A percentile compares a stretch with the other conserved stretches of the same genome.
phyloP scores from a whole-genome alignment of 1,139 yeast genomes.

The Saccharomyces hybrid region DNA sequence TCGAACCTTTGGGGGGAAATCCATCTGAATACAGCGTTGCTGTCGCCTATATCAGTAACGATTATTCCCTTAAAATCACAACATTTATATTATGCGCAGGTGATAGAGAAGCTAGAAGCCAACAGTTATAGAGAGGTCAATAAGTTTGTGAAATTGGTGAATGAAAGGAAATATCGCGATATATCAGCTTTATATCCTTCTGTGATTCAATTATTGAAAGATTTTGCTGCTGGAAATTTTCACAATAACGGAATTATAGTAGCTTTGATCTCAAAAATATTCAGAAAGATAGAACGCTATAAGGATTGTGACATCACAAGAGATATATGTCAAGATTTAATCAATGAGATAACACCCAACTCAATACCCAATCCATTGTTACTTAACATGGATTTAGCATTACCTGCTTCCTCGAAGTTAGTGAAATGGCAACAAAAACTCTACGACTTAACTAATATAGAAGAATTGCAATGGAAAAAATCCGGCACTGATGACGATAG shows the following conservation, averaged over 20 bases:
- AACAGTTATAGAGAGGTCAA: constrained; percentile 13
- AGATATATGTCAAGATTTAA: constrained; percentile 21
- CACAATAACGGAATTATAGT: constrained; percentile 15
- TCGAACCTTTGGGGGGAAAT: constrained; percentile 27
- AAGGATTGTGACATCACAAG: constrained; percentile 26
- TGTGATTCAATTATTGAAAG: constrained; percentile 16
- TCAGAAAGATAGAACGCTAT: constrained; percentile 19
- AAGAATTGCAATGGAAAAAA: constrained; percentile 21
- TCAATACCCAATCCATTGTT: constrained; percentile 15
- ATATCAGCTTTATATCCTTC: constrained; percentile 11
- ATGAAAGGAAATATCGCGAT: constrained; percentile 9
- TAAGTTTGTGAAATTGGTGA: constrained; percentile 15
- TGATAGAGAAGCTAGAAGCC: constrained; percentile 10
- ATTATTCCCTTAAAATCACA: constrained; percentile 22
- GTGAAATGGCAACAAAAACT: constrained; percentile 13
- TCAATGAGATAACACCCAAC: constrained; percentile 13
- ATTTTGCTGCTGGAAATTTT: constrained; percentile 27
- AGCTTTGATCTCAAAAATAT: constrained; percentile 20
- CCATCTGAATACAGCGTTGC: constrained; percentile 19
- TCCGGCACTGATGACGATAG: constrained; percentile 36
- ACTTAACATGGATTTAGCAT: constrained; percentile 16
- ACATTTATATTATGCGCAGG: constrained; percentile 17
- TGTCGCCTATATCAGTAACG: constrained; percentile 27
- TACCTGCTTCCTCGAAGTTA: constrained; percentile 16
- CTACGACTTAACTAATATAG: constrained; percentile 21